Evolutionary conservation across 306 rosid species (phyloP).

Genomic region (Sphenostylis stenocarpa): DNA sequence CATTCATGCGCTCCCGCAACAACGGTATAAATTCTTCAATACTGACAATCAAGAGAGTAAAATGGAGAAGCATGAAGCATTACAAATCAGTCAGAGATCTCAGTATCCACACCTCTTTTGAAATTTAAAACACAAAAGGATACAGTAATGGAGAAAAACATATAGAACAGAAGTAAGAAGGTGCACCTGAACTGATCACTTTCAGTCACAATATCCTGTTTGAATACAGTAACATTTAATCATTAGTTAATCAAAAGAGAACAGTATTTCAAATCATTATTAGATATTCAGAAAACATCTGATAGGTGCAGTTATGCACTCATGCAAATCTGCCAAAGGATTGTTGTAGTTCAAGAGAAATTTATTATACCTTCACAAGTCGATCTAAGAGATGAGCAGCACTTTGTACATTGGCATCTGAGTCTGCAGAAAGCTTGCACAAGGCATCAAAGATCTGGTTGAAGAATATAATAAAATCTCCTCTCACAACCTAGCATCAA

Average conservation of each 20-base stretch:
- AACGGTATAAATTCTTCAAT: constrained; percentile 97
- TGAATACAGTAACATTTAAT: constrained; percentile 36
- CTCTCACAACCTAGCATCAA: constrained; percentile 90
- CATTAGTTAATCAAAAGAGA: constrained; percentile 29
- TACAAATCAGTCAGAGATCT: constrained; percentile 15
- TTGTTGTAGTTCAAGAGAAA: constrained; percentile 5
- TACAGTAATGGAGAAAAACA: constrained; percentile 17
- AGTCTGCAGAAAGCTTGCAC: constrained; percentile 97
- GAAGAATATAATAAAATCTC: constrained; percentile 94
- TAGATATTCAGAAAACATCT: constrained; percentile 7
- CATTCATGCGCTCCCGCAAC: constrained; percentile 98
- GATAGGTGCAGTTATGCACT: neutral
- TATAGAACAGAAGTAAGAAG: constrained; percentile 30
- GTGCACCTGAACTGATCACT: constrained; percentile 96
- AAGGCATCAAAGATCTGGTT: constrained; percentile 96
- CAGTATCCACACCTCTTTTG: constrained; percentile 11
- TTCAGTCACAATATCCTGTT: constrained; percentile 98
- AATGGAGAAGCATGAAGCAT: constrained; percentile 27
- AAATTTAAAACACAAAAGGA: constrained; percentile 12
- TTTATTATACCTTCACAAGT: constrained; percentile 74
- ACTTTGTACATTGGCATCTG: constrained; percentile 94
- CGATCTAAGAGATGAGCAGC: constrained; percentile 98
- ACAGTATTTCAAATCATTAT: constrained; percentile 23
- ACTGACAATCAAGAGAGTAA: constrained; percentile 45
- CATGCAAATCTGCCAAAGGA: neutral